Evolutionary conservation across 2,329 filamentous ascomycete species (phyloP).

Genomic region (Trichophyton benhamiae): DNA sequence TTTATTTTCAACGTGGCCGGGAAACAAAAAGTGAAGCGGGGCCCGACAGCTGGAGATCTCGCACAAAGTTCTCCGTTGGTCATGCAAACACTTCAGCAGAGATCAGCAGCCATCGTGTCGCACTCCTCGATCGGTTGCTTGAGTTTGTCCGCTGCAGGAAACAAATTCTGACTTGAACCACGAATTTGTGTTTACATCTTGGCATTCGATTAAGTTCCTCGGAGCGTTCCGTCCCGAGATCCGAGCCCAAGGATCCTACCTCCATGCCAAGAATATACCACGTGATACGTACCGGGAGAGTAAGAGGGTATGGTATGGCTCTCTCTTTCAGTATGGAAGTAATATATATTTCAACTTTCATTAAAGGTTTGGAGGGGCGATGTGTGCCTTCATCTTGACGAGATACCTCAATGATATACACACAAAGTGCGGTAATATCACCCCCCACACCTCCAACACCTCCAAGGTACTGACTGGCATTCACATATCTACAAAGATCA

Average conservation of each 20-base stretch:
- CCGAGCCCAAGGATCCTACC: background rate
- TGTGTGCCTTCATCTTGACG: too few relatives aligned
- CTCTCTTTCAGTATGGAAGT: too few relatives aligned
- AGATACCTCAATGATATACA: too few relatives aligned
- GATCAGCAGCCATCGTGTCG: background rate
- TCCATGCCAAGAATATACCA: background rate
- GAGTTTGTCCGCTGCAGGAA: background rate
- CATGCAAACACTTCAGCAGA: background rate
- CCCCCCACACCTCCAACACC: too few relatives aligned
- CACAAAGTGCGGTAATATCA: too few relatives aligned
- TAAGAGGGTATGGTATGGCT: too few relatives aligned
- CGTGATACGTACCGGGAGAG: background rate
- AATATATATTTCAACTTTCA: too few relatives aligned
- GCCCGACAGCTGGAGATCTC: background rate
- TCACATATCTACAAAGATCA: too few relatives aligned
- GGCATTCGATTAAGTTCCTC: background rate
- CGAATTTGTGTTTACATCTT: background rate
- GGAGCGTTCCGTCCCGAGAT: constrained; percentile 1
- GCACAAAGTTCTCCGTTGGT: background rate
- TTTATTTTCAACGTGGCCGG: background rate
- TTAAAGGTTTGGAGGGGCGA: too few relatives aligned
- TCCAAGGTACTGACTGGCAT: too few relatives aligned
- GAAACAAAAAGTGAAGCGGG: background rate
- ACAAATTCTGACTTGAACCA: background rate
- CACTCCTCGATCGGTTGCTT: background rate